phyloP scores from a whole-genome alignment of 106 monocot species.

The Dendrobium huoshanense region DNA sequence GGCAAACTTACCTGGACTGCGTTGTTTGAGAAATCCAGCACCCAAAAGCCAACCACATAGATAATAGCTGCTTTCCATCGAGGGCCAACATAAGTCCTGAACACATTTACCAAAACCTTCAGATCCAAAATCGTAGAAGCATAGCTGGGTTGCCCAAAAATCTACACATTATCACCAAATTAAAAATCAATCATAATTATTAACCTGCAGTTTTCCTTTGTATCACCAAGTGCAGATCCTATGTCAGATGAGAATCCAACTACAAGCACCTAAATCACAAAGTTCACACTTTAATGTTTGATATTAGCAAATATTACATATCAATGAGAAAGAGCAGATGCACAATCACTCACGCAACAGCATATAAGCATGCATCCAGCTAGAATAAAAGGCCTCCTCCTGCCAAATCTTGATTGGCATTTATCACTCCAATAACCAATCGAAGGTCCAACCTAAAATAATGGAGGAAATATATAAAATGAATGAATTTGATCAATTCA shows the following conservation, averaged over 20 bases:
- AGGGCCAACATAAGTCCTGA: constrained; percentile 38
- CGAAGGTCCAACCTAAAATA: constrained; percentile 63
- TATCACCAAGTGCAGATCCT: constrained; percentile 66
- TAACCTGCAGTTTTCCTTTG: constrained; percentile 77
- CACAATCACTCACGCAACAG: constrained; percentile 39
- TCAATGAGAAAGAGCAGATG: background rate
- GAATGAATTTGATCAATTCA: background rate
- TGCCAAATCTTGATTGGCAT: constrained; percentile 53
- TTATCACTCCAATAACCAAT: constrained; percentile 81
- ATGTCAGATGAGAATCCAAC: constrained; percentile 87
- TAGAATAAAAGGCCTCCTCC: constrained; percentile 77
- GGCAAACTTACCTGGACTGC: constrained; percentile 43
- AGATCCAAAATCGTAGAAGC: background rate
- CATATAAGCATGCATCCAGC: constrained; percentile 59
- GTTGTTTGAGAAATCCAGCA: constrained; percentile 69
- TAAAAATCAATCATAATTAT: background rate
- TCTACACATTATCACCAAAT: background rate
- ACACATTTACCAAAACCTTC: background rate
- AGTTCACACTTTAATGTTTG: background rate
- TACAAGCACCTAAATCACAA: constrained; percentile 39
- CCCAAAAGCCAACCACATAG: constrained; percentile 65
- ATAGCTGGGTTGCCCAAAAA: background rate
- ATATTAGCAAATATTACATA: background rate
- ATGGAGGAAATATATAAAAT: background rate
- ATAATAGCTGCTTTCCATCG: constrained; percentile 53